These are phyloP conservation scores for Ophiocytium majus DNA, from an alignment of 352 stramenopile genomes.

Conservation along the genomic window DNA sequence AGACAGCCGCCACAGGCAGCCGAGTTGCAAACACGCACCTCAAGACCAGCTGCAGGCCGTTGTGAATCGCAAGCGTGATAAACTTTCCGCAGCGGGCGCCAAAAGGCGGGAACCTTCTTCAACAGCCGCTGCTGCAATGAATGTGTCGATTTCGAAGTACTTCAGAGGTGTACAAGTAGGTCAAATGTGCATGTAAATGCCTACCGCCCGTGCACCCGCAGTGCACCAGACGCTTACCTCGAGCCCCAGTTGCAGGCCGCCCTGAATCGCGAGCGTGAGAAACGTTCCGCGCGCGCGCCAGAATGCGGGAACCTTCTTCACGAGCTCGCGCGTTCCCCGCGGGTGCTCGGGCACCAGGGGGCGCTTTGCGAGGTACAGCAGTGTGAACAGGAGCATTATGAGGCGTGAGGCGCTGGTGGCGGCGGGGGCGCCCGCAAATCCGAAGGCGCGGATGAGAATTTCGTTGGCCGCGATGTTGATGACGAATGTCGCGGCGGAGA, in stretches of 20 bases:
- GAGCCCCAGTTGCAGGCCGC: background rate
- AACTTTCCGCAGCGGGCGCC: background rate
- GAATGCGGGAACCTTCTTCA: background rate
- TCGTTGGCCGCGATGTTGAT: conserved; percentile 13
- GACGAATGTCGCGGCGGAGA: conserved; percentile 1
- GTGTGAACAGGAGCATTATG: conserved; percentile 12
- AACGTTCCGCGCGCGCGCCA: background rate
- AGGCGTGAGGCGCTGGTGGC: background rate
- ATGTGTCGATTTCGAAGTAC: too few relatives aligned
- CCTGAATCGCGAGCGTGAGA: background rate
- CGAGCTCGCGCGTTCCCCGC: background rate
- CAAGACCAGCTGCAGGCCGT: background rate
- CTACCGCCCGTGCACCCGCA: too few relatives aligned
- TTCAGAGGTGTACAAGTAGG: too few relatives aligned
- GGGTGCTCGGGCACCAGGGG: background rate
- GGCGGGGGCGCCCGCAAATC: conserved; percentile 10
- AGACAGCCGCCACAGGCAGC: background rate
- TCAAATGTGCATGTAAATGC: too few relatives aligned
- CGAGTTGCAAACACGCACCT: too few relatives aligned
- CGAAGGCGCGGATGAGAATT: background rate
- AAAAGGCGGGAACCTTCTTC: background rate
- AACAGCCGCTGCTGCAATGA: too few relatives aligned
- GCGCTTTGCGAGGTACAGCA: background rate
- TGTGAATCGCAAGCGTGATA: background rate
- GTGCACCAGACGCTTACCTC: too few relatives aligned